phyloP scores from a whole-genome alignment of 805 yeast species.

The Scheffersomyces stipitis region DNA sequence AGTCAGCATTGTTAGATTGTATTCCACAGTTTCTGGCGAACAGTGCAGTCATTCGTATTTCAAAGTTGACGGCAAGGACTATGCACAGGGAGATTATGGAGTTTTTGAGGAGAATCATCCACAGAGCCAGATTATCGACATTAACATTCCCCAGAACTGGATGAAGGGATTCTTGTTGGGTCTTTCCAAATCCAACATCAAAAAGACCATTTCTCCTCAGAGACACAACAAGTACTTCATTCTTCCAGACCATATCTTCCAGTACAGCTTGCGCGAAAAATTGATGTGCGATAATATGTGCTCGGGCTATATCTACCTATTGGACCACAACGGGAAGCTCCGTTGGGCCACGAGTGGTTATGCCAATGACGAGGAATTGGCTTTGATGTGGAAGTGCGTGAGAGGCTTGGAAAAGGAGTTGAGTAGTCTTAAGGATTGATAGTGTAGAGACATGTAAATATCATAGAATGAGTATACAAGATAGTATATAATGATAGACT shows the following conservation, averaged over 20 bases:
- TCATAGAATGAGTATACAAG: too few relatives aligned
- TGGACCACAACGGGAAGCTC: conserved; percentile 72
- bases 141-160: conserved; percentile 73
- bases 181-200: conserved; percentile 43
- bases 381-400: conserved; percentile 64
- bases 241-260: conserved; percentile 58
- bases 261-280: conserved; percentile 55
- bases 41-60: conserved; percentile 64
- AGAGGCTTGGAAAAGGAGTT: conserved; percentile 55
- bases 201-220: conserved; percentile 43
- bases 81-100: conserved; percentile 38
- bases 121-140: conserved; percentile 68
- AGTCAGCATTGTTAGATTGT: conserved; percentile 64
- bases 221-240: conserved; percentile 63
- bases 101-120: conserved; percentile 45
- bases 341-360: conserved; percentile 93
- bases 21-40: conserved; percentile 69
- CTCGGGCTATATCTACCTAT: conserved; percentile 78
- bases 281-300: conserved; percentile 70
- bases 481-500: too few relatives aligned
- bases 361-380: conserved; percentile 65
- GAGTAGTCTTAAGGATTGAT: background rate
- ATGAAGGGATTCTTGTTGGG: conserved; percentile 62
- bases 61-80: conserved; percentile 41
- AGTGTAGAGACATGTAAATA: too few relatives aligned